These are phyloP conservation scores for Globisporangium viniferum DNA, from an alignment of 352 stramenopile species.

Conservation along the genomic window DNA sequence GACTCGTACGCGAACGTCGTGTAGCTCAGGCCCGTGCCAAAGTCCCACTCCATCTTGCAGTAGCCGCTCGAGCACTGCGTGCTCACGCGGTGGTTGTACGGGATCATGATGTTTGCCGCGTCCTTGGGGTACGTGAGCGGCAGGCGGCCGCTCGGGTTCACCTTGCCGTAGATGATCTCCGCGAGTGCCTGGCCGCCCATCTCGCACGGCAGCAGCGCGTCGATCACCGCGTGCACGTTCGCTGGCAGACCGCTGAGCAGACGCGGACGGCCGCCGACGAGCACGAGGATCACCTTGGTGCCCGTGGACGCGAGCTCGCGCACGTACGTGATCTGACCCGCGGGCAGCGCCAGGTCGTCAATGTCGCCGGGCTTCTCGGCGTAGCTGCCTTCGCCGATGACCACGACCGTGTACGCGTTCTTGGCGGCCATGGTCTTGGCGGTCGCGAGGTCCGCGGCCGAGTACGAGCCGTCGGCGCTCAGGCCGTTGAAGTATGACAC, in stretches of 20 bases:
- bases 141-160: conserved; percentile 78
- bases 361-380: conserved; percentile 88
- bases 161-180: conserved; percentile 73
- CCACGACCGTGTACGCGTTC: conserved; percentile 70
- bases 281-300: conserved; percentile 78
- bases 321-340: conserved; percentile 75
- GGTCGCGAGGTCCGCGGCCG: conserved; percentile 37
- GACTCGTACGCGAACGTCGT: conserved; percentile 57
- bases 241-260: conserved; percentile 57
- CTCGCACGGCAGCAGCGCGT: conserved; percentile 79
- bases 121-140: conserved; percentile 83
- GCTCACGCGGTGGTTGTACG: conserved; percentile 71
- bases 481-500: conserved; percentile 53
- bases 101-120: conserved; percentile 55
- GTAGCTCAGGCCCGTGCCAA: conserved; percentile 67
- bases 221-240: conserved; percentile 69
- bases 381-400: conserved; percentile 76
- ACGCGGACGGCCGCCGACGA: conserved; percentile 76
- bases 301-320: conserved; percentile 50
- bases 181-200: conserved; percentile 77
- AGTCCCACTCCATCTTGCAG: conserved; percentile 64
- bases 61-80: conserved; percentile 42
- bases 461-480: conserved; percentile 57
- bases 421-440: conserved; percentile 47
- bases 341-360: conserved; percentile 59